phyloP scores from a whole-genome alignment of 1,139 yeast species.

The Zygoascus meyerae region DNA sequence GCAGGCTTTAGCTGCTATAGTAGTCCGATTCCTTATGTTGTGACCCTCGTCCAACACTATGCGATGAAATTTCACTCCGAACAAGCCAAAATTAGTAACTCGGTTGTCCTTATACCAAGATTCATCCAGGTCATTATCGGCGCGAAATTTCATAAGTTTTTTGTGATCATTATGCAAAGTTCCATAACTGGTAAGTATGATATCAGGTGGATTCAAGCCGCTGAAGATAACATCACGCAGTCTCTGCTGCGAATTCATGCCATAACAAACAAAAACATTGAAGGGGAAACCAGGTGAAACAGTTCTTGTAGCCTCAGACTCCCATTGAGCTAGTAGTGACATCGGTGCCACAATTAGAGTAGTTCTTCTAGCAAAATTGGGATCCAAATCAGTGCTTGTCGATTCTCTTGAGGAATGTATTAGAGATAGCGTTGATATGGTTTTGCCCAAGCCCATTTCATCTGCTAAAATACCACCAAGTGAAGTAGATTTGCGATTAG shows the following conservation, averaged over 20 bases:
- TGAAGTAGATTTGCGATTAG: slow-evolving; percentile 43
- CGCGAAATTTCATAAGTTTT: slow-evolving; percentile 19
- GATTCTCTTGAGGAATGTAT: slow-evolving; percentile 42
- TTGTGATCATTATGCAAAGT: slow-evolving; percentile 72
- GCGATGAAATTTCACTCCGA: slow-evolving; percentile 69
- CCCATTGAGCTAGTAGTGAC: slow-evolving; percentile 90
- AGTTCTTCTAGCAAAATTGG: slow-evolving; percentile 57
- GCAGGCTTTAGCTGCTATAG: slow-evolving; percentile 78
- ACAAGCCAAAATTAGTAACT: slow-evolving; percentile 46
- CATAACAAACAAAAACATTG: slow-evolving; percentile 57
- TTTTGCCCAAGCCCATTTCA: slow-evolving; percentile 96
- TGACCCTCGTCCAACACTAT: slow-evolving; percentile 91
- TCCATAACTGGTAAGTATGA: slow-evolving; percentile 83
- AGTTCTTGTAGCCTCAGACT: slow-evolving; percentile 62
- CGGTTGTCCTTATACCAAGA: slow-evolving; percentile 19
- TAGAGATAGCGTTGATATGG: slow-evolving; percentile 75
- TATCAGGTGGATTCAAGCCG: slow-evolving; percentile 50
- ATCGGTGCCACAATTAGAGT: slow-evolving; percentile 86
- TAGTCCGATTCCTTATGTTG: slow-evolving; percentile 71
- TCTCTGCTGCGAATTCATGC: slow-evolving; percentile 42
- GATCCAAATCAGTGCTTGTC: neutral
- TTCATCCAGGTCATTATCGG: slow-evolving; percentile 14
- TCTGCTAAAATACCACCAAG: slow-evolving; percentile 94
- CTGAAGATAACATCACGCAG: slow-evolving; percentile 42
- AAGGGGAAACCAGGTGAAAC: slow-evolving; percentile 27